Percentiles rank a stretch among this genome's conserved stretches.
These are phyloP conservation scores for Novymonas esmeraldas DNA, from an alignment of 208 protist species.

Conservation along the genomic window DNA sequence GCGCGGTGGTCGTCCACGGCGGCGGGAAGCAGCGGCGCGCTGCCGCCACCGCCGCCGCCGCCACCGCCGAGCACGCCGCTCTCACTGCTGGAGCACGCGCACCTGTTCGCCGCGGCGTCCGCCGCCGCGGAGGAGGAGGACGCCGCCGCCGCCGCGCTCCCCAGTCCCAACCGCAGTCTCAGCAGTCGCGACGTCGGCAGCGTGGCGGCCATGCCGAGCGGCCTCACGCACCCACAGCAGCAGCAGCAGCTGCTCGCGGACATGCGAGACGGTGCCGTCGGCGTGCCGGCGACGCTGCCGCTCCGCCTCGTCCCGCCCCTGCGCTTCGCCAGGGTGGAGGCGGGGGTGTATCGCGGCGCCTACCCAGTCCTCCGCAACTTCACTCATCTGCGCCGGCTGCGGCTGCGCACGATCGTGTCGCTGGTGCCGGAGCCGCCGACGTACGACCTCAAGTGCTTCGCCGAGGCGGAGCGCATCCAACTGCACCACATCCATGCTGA, in stretches of 20 bases:
- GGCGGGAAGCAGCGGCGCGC: not conserved
- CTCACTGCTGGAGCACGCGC: not conserved
- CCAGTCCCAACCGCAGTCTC: not conserved
- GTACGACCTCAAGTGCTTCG: constrained; percentile 78
- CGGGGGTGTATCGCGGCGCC: constrained; percentile 80
- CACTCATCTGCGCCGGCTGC: constrained; percentile 53
- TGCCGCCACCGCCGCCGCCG: not conserved
- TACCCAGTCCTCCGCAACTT: constrained; percentile 89
- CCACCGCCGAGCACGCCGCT: not conserved
- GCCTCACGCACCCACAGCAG: not conserved
- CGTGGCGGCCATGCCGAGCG: not conserved
- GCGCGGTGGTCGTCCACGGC: not conserved
- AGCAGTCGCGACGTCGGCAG: not conserved
- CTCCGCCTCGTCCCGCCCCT: constrained; percentile 75
- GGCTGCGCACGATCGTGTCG: constrained; percentile 73
- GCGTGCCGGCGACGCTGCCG: constrained; percentile 35
- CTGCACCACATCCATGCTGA: constrained; percentile 76
- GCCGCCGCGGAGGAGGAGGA: not conserved
- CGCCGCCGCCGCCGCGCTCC: not conserved
- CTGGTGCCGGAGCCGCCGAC: constrained; percentile 83
- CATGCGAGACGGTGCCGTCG: constrained; percentile 23
- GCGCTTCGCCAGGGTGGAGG: constrained; percentile 77
- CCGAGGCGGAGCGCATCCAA: constrained; percentile 49
- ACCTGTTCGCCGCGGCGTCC: not conserved
- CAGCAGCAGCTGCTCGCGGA: constrained; percentile 3